phyloP scores from a whole-genome alignment of 768 basidiomycete genomes.

The Termitomyces sp. region DNA sequence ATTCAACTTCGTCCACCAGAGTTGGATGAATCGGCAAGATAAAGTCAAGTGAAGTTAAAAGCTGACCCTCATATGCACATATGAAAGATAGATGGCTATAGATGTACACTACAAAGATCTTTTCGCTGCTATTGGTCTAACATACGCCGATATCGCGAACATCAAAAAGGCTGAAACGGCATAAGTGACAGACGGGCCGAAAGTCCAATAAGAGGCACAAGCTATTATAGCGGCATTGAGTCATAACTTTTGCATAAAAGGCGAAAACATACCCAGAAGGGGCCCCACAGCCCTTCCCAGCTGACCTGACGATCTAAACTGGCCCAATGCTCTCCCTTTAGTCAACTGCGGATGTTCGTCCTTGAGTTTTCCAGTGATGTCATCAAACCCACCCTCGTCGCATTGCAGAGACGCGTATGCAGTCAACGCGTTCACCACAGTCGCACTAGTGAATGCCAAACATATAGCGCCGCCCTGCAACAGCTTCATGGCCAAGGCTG shows the following conservation, averaged over 20 bases:
- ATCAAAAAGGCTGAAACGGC: slow-evolving; percentile 58
- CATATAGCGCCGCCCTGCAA: slow-evolving; percentile 72
- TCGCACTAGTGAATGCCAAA: slow-evolving; percentile 92
- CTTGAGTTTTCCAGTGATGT: slow-evolving; percentile 48
- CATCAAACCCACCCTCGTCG: slow-evolving; percentile 60
- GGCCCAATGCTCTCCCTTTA: slow-evolving; percentile 80
- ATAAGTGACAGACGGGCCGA: slow-evolving; percentile 80
- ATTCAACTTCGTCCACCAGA: not conserved
- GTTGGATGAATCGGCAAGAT: not conserved
- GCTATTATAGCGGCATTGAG: slow-evolving; percentile 37
- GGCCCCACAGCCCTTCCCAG: slow-evolving; percentile 92
- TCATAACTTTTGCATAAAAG: slow-evolving; percentile 13
- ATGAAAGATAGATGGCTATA: slow-evolving; percentile 10
- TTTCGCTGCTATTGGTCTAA: slow-evolving; percentile 44
- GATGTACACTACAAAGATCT: slow-evolving; percentile 23
- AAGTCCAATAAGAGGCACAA: slow-evolving; percentile 85
- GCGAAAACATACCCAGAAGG: slow-evolving; percentile 58
- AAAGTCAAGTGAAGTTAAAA: not conserved
- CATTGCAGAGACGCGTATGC: slow-evolving; percentile 89
- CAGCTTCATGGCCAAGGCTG: slow-evolving; percentile 42
- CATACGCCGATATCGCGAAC: slow-evolving; percentile 49
- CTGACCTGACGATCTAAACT: slow-evolving; percentile 91
- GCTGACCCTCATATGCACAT: not conserved
- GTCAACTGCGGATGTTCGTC: slow-evolving; percentile 63
- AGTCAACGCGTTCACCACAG: slow-evolving; percentile 91